phyloP scores from a whole-genome alignment of 768 basidiomycete genomes.

The Boletus huronensis region DNA sequence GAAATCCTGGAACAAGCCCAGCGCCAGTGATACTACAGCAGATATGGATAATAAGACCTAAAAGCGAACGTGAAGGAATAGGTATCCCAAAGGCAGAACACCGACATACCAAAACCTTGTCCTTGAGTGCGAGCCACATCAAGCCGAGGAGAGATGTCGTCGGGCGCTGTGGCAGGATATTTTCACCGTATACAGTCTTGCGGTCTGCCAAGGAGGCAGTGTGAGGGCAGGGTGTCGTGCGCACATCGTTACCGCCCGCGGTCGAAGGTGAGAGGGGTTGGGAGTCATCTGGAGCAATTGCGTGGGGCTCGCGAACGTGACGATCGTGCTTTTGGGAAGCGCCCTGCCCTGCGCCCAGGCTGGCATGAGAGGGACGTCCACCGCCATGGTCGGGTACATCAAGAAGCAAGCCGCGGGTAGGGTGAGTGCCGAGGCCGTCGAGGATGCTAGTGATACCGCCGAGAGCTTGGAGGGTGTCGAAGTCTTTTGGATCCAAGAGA shows the following conservation, averaged over 20 bases:
- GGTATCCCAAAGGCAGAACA: background rate
- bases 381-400: background rate
- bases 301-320: background rate
- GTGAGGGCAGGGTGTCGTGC: constrained; percentile 8
- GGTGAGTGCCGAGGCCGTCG: constrained; percentile 68
- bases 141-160: constrained; percentile 68
- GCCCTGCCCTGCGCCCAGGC: constrained; percentile 30
- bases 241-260: background rate
- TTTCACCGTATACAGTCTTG: constrained; percentile 67
- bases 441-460: constrained; percentile 72
- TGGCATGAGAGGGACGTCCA: constrained; percentile 6
- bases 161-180: constrained; percentile 66
- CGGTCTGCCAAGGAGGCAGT: constrained; percentile 57
- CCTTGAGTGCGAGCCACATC: constrained; percentile 85
- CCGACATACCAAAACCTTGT: constrained; percentile 77
- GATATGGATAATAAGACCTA: constrained; percentile 89
- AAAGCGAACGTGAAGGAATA: constrained; percentile 6
- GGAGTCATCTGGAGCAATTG: background rate
- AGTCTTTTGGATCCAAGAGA: constrained; percentile 85
- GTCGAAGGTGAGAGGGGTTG: constrained; percentile 13
- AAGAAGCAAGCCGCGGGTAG: constrained; percentile 42
- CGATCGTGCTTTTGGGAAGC: constrained; percentile 35
- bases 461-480: constrained; percentile 59
- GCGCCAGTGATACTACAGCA: constrained; percentile 87
- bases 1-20: constrained; percentile 93